Evolutionary conservation across 2,329 filamentous ascomycete species (phyloP), one percentile per base, ranked within the genome.

Genomic region (Thielaviopsis punctulata): DNA sequence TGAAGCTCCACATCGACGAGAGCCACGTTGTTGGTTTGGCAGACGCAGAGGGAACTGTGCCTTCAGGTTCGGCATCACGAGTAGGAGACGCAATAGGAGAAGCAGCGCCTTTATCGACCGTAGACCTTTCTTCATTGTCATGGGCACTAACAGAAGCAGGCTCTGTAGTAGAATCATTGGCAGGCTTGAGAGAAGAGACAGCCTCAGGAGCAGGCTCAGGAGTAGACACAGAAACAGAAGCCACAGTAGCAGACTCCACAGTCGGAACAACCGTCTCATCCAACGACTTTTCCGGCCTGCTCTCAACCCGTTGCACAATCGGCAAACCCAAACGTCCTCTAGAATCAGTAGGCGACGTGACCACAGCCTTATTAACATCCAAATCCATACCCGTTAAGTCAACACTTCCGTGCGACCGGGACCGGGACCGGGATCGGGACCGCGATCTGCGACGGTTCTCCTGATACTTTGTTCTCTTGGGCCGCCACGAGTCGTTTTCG

Each of bases 401-500:
- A 5, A 47, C 22, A 4, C 46, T 49, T 3, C 19, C 25, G n/a
- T 9, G 39, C 25, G 45, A 45, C 4, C 50, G 46, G 10, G 53
- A 55, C 22, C 53, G 36, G 22, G 45, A 50, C 8, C 52, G 36
- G 27, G 45, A 50, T 5, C 52, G 49, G 6, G 52, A 50, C 2
- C 48, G 52, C 6, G 48, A 50, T 19, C 23, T 50, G 24, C 43
- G 41, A 3, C 52, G 41, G 2, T 43, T 48, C 21, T 53, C 47
- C n/a, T 21, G 49, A 27, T 52, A 52, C 30, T 49, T 45, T 5
- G 24, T 46, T n/a, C 39, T 41, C 30, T 49, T 49, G 22, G 53
- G 53, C 21, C 41, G 21, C 53, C 53, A 52, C 25, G 49, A 52
- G 43, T 55, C 41, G 24, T 55, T 55, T 33, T 49, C 53, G 22